phyloP scores from a whole-genome alignment of 805 yeast genomes.

The Wickerhamomyces xylosicus region DNA sequence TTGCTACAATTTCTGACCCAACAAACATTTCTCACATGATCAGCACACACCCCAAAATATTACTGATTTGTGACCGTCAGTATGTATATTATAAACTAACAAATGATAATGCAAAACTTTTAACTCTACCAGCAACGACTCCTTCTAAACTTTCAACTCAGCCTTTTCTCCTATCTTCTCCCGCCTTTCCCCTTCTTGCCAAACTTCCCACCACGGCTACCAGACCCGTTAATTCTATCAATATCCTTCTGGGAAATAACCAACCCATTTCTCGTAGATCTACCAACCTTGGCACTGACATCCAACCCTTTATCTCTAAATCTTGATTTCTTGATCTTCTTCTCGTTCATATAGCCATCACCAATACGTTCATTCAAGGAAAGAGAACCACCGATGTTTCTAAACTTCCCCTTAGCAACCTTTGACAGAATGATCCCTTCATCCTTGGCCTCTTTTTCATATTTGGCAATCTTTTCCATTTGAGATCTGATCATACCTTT shows the following conservation, averaged over 20 bases:
- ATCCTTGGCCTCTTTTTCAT: constrained; percentile 72
- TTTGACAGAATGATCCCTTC: constrained; percentile 85
- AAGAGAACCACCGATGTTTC: constrained; percentile 40
- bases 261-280: constrained; percentile 69
- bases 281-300: constrained; percentile 60
- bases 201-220: constrained; percentile 5
- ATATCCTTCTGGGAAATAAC: constrained; percentile 61
- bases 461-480: constrained; percentile 37
- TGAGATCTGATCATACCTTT: constrained; percentile 69
- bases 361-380: constrained; percentile 31
- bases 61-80: no score
- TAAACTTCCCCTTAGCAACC: constrained; percentile 54
- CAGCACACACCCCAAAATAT: no score
- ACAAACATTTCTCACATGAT: no score
- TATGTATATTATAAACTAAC: no score
- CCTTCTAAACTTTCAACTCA: no score
- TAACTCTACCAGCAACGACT: no score
- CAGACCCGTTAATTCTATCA: constrained; percentile 29
- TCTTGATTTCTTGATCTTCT: constrained; percentile 27
- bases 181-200: constrained; percentile 3
- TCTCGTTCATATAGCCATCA: constrained; percentile 35
- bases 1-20: no score
- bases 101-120: no score
- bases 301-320: constrained; percentile 69
- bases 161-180: neutral